Base-by-base conservation (phyloP, 1,284 basidiomycete species). In the Cutaneotrichosporon dermatis region DNA sequence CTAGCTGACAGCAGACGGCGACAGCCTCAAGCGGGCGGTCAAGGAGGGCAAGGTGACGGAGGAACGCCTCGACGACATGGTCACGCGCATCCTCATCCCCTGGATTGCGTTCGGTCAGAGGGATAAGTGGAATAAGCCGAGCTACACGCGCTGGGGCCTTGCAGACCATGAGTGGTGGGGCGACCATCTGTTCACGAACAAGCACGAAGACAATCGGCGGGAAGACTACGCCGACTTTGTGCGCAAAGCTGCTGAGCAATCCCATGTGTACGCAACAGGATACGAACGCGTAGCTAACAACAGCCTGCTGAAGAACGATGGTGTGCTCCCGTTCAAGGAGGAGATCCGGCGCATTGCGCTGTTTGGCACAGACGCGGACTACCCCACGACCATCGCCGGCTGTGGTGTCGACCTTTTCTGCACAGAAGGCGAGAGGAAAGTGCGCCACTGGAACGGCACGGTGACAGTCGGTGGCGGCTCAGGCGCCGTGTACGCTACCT, bases 41-140 rank as follows among this genome's bases (percentile, higher is more conserved):
- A 75, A 83, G 55, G 85, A 88, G 63, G 86, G 86, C 34, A 85
- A 84, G 0, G 87, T 92, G 50, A 79, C 85, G 0, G 79, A 82
- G 60, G 68, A 80, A 1, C 84, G 90, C 40, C 68, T 82, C 7
- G 76, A 80, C 52, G 81, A 82, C 54, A 78, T 78, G 75, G 76
- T 63, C 6, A 63, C 62, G 35, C 69, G 73, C 12, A 84, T 88
- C 64, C 75, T 88, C 43, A 84, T 84, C 0, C 80, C 79, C 0
- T 88, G 83, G 82, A 87, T 83, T 67, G 79, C 82, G 40, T 76
- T 84, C 16, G 80, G 81, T 15, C 89, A 91, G 76, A 71, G 80
- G 42, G 70, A 79, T 7, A 72, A 77, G 43, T 89, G 83, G 73
- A 87, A 87, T 0, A 58, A 72, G 16, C 61, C 73, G 57, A 74